Conservation (phyloP, 768 basidiomycete genomes). For the Macrolepiota dolichaula region DNA sequence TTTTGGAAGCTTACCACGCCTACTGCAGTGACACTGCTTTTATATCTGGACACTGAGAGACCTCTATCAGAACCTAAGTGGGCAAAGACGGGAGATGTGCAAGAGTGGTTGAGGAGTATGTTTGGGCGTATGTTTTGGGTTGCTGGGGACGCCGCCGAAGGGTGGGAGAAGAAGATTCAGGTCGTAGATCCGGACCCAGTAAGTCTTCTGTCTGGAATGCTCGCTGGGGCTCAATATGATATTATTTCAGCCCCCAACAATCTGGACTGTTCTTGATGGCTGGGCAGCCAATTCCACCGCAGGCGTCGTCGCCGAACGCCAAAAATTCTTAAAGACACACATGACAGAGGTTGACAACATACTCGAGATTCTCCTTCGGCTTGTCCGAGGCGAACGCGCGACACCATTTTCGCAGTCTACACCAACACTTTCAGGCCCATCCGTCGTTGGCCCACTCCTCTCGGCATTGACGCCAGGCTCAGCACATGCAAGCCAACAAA, state of each 20-base stretch:
- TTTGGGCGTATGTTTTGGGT: slow-evolving; percentile 89
- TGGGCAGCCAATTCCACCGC: slow-evolving; percentile 87
- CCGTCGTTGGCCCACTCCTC: slow-evolving; percentile 65
- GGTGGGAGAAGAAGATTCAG: slow-evolving; percentile 92
- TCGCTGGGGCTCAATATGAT: slow-evolving; percentile 3
- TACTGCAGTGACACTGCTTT: slow-evolving; percentile 57
- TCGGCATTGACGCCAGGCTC: slow-evolving; percentile 71
- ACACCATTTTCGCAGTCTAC: slow-evolving; percentile 64
- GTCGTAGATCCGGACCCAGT: slow-evolving; percentile 96
- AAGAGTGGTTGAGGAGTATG: slow-evolving; percentile 90
- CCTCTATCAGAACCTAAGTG: slow-evolving; percentile 96
- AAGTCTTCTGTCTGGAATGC: slow-evolving; percentile 26
- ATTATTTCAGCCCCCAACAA: slow-evolving; percentile 73
- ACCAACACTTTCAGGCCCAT: slow-evolving; percentile 58
- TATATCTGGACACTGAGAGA: slow-evolving; percentile 81
- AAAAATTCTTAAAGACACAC: slow-evolving; percentile 86
- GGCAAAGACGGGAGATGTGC: slow-evolving; percentile 92
- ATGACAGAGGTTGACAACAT: slow-evolving; percentile 85
- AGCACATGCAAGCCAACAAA: slow-evolving; percentile 85
- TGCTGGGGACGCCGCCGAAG: slow-evolving; percentile 76
- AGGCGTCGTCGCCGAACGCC: slow-evolving; percentile 71
- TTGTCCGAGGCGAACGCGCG: slow-evolving; percentile 87
- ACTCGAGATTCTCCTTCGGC: slow-evolving; percentile 87
- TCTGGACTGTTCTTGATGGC: slow-evolving; percentile 84
- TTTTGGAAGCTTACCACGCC: slow-evolving; percentile 57